Evolutionary conservation across 2,329 filamentous ascomycete species (phyloP), one percentile per base, ranked within the genome.

Genomic region (Botryotinia convoluta): DNA sequence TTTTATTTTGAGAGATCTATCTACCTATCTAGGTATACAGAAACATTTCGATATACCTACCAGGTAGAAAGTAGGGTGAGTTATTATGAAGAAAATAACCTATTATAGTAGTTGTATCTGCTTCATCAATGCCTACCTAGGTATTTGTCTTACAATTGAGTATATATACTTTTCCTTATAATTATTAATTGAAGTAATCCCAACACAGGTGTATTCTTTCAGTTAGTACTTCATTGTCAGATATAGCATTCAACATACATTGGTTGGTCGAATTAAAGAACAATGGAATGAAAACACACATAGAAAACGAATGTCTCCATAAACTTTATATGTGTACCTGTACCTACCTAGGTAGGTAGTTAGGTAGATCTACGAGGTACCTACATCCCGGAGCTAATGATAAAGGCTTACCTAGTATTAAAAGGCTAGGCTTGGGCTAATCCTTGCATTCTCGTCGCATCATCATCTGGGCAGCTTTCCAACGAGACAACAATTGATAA

Each of bases 381-480:
- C 63, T 51, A 65, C 63, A 54, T 68, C 69, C 69, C 69, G 69
- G 69, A 64, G 69, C 69, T 64, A 71, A 64, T 39, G 32, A 63
- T 20, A 64, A 71, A 64, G 72, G 71, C 54, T 69, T 29, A 51
- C 48, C 48, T 51, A 51, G 48, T n/a, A 29, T 18, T 26, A 35
- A 62, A 48, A 48, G 54, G 39, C 69, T 71, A 64, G 69, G 57
- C 69, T 71, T 51, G 35, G 42, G 32, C 32, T 48, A 37, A 71
- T 71, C 69, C 69, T 71, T 71, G 69, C 69, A 71, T 65, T 65
- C 69, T 65, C 45, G 69, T 51, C 59, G 44, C 59, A 64, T 64
- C 62, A 64, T 69, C 67, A 59, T 42, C 51, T 71, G 42, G 59
- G 44, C 59, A 59, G n/a, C 65, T 69, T 69, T 69, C 35, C 48